phyloP scores from a whole-genome alignment of 495 filamentous ascomycete genomes.

The Aspergillus kassunensis region DNA sequence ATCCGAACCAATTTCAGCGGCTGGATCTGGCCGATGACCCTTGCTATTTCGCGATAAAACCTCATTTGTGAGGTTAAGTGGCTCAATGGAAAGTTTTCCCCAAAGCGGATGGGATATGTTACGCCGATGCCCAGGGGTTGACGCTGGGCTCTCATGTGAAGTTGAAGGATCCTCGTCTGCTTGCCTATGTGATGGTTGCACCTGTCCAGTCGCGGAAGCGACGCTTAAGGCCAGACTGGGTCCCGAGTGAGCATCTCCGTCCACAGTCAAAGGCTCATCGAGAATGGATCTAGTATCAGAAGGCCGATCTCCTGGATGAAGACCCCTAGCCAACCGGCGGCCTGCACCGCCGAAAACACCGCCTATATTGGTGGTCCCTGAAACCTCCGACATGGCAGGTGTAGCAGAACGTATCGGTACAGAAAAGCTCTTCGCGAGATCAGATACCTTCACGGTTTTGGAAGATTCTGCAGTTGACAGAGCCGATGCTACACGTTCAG shows the following conservation, averaged over 20 bases:
- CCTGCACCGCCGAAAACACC: slow-evolving; percentile 56
- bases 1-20: slow-evolving; percentile 17
- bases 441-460: slow-evolving; percentile 53
- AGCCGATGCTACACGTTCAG: slow-evolving; percentile 51
- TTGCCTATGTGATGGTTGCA: slow-evolving; percentile 48
- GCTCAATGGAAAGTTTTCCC: slow-evolving; percentile 38
- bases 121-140: slow-evolving; percentile 29
- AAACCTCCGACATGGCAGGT: slow-evolving; percentile 45
- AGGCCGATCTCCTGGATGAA: slow-evolving; percentile 45
- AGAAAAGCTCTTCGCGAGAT: slow-evolving; percentile 21
- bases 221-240: slow-evolving; percentile 60
- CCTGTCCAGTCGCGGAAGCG: slow-evolving; percentile 58
- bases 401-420: slow-evolving; percentile 37
- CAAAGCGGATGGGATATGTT: slow-evolving; percentile 37
- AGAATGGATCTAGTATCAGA: slow-evolving; percentile 51
- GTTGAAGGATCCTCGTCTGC: slow-evolving; percentile 28
- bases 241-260: slow-evolving; percentile 59
- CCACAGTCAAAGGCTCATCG: slow-evolving; percentile 53
- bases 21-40: slow-evolving; percentile 30
- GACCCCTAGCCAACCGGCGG: slow-evolving; percentile 47
- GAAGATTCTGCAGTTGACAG: slow-evolving; percentile 61
- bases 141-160: slow-evolving; percentile 16
- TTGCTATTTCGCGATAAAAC: slow-evolving; percentile 35
- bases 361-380: slow-evolving; percentile 46
- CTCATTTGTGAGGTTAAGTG: slow-evolving; percentile 42